Base-by-base conservation (phyloP, 2,329 filamentous ascomycete species). In the Fusarium piperis region DNA sequence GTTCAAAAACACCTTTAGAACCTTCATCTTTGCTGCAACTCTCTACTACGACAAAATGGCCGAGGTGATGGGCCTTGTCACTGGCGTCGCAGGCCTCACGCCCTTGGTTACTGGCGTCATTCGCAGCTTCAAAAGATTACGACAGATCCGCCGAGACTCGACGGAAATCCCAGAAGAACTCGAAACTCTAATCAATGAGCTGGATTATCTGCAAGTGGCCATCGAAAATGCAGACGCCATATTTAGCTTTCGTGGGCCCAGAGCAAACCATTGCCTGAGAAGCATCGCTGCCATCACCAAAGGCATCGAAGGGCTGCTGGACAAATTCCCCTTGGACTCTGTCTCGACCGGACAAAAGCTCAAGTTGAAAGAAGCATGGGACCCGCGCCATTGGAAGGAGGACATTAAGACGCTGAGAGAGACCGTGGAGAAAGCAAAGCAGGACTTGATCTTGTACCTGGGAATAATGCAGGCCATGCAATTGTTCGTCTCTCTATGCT, bases 1-100 rank as follows among this genome's bases (percentile, higher is more conserved):
- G 3, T 10, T 10, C 13, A 16, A 4, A 16, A 2, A 3, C 8
- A 16, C 8, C 20, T 3, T 26, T 4, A 15, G 13, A 44, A 3
- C 3, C 4, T 2, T 8, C 3, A 1, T 15, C 0, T 3, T 18
- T 3, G 2, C 3, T 6, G 2, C 4, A 6, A 8, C 3, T 4
- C 9, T 23, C 7, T 3, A 44, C 20, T 5, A 2, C 13, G 0
- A 8, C 10, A 23, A 35, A 6, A 53, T 55, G 51, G 51, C 51
- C 11, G 51, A 55, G 4, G 51, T 55, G 13, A 32, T 28, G 18
- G 51, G 51, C 32, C 51, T 36, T 5, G 15, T 55, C 18, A 23
- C 23, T 6, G 26, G 46, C 6, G 26, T 30, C 6, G 46, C 46
- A 18, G 51, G 51, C 28, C 18, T 55, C 9, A 11, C 52, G 6